Evolutionary conservation across 805 yeast genomes (phyloP), one percentile per base, ranked within the genome.

Genomic region (Candida michaelii): DNA sequence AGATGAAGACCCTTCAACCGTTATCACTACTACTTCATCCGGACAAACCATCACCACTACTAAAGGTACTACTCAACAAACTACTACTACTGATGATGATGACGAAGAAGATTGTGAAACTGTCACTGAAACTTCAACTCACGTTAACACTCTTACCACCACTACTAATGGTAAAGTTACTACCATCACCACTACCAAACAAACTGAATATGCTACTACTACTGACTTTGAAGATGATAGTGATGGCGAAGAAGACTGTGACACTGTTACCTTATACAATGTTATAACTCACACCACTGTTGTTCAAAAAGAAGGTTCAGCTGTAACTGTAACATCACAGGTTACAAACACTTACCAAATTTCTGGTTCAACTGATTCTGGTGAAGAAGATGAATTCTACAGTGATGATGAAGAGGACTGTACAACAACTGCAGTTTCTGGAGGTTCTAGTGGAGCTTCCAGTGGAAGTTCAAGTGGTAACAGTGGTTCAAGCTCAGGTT

Each of bases 351-450:
- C 34, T 44, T 49, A 39, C 27, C 31, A 32, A 30, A 35, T 44
- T 42, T 24, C 47, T 12, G 35, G 37, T 25, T 10, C 27, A 14
- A 14, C 36, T 35, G 11, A 17, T 24, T 10, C 51, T 11, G 55
- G 49, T 16, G 51, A 45, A 17, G 52, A 52, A 27, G 53, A 39
- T 27, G 50, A 47, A 18, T 49, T 49, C 13, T 25, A 25, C 25
- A 23, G 19, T 39, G 46, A 45, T 15, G 50, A 51, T 18, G 43
- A 33, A 33, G 45, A 42, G 10, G 49, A 23, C 24, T n/a, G 40
- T 34, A 30, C 39, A 23, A 21, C 43, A 19, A 42, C 40, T 10
- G 36, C 53, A 19, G 47, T 41, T 13, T 19, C 42, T 12, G 21
- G 40, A 23, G 30, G 43, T 11, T 42, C 54, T n/a, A 27, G 30